A percentile compares a stretch with the other conserved stretches of the same genome.
Evolutionary conservation across 306 rosid genomes (phyloP).

Genomic region (Carpinus fangiana): DNA sequence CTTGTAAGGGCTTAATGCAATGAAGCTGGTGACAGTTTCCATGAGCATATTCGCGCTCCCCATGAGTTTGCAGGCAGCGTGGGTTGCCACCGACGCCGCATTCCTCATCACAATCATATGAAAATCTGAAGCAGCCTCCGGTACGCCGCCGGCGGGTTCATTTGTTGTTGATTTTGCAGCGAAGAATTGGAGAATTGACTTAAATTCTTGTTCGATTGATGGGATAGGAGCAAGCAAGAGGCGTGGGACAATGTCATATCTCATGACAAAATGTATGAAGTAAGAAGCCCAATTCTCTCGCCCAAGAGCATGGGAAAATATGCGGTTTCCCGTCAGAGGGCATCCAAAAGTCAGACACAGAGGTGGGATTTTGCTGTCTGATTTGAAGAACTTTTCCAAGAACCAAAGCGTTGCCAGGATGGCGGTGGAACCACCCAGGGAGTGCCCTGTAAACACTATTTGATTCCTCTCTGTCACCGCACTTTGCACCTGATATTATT

Average conservation of each 20-base stretch:
- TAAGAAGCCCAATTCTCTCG: constrained; percentile 67
- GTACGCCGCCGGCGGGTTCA: neutral
- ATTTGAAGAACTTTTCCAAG: constrained; percentile 36
- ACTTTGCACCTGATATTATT: constrained; percentile 41
- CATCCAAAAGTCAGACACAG: constrained; percentile 75
- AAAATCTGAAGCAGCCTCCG: constrained; percentile 15
- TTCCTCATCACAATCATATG: constrained; percentile 51
- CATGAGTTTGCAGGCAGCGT: constrained; percentile 67
- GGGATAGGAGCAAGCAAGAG: constrained; percentile 62
- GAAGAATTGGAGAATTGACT: constrained; percentile 35
- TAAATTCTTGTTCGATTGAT: constrained; percentile 27
- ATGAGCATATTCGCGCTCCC: constrained; percentile 60
- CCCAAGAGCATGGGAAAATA: constrained; percentile 76
- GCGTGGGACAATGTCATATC: constrained; percentile 72
- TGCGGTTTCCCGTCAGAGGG: constrained; percentile 66
- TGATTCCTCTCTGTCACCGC: constrained; percentile 32
- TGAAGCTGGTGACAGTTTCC: constrained; percentile 49
- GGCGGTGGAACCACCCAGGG: constrained; percentile 67
- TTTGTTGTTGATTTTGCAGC: constrained; percentile 1
- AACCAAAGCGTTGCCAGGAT: constrained; percentile 64
- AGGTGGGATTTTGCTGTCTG: constrained; percentile 2
- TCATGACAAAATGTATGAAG: constrained; percentile 61
- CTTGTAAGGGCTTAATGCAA: constrained; percentile 69
- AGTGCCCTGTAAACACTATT: constrained; percentile 73
- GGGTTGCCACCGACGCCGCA: constrained; percentile 52